Evolutionary conservation across 2,329 filamentous ascomycete species (phyloP).

Genomic region (Sporothrix dimorphospora): DNA sequence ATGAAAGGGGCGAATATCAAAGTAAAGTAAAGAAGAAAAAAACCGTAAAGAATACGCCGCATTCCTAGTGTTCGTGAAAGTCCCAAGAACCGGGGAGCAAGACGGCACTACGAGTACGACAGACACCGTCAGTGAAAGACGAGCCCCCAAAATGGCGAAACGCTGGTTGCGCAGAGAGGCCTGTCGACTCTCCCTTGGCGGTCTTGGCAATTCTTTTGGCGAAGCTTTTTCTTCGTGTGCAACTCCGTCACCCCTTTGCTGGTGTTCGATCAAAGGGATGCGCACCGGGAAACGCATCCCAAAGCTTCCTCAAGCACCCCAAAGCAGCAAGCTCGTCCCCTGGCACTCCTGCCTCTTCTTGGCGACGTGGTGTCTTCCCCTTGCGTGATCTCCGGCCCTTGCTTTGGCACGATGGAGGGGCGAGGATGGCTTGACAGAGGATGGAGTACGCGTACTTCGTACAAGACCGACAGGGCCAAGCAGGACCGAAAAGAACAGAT

Average conservation of each 20-base stretch:
- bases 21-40: neutral
- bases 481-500: neutral
- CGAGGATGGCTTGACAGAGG: neutral
- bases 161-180: conserved; percentile 2
- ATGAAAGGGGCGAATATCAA: neutral
- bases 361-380: conserved; percentile 18
- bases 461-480: neutral
- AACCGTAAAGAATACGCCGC: neutral
- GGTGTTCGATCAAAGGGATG: neutral
- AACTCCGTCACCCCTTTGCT: neutral
- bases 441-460: neutral
- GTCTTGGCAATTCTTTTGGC: conserved; percentile 11
- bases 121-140: neutral
- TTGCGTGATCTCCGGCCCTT: conserved; percentile 17
- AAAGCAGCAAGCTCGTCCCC: too few species aligned
- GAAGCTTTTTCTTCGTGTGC: neutral
- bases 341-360: neutral
- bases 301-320: too few species aligned
- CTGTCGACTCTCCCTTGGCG: conserved; percentile 10
- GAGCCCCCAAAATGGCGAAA: neutral
- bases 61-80: conserved; percentile 1
- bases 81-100: conserved; percentile 7
- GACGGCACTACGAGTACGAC: neutral
- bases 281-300: too few species aligned
- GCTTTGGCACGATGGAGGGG: conserved; percentile 9